These are phyloP conservation scores for Zygosaccharomyces pseudobailii DNA, from an alignment of 1,139 yeast genomes.

Conservation along the genomic window DNA sequence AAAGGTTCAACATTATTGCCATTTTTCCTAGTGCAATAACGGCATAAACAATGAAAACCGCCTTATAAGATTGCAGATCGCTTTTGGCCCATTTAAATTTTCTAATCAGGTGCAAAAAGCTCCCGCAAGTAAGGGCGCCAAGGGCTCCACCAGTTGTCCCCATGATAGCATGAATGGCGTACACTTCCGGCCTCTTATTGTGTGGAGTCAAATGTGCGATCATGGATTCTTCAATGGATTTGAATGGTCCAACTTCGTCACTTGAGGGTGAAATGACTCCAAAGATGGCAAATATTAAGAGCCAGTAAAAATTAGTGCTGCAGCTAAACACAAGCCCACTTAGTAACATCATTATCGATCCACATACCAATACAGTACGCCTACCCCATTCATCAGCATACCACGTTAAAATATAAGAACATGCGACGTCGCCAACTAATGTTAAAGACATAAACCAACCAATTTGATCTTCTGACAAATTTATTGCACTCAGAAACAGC, in stretches of 20 bases:
- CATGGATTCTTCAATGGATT: conserved; percentile 81
- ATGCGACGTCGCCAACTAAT: conserved; percentile 68
- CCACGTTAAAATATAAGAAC: conserved; percentile 72
- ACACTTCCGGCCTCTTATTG: conserved; percentile 64
- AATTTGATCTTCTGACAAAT: conserved; percentile 52
- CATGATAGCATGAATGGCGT: conserved; percentile 51
- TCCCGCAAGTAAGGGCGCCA: conserved; percentile 68
- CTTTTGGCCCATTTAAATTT: conserved; percentile 35
- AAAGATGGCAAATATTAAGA: conserved; percentile 58
- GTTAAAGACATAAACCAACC: conserved; percentile 85
- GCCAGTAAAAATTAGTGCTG: conserved; percentile 46
- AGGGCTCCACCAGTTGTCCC: conserved; percentile 73
- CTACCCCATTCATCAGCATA: conserved; percentile 76
- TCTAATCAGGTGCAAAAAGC: conserved; percentile 44
- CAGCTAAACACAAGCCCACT: conserved; percentile 65
- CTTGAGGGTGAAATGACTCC: conserved; percentile 89
- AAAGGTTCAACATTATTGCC: conserved; percentile 48
- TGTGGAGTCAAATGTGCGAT: conserved; percentile 75
- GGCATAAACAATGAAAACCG: conserved; percentile 55
- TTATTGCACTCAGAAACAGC: conserved; percentile 55
- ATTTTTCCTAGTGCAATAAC: conserved; percentile 53
- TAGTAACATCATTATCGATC: conserved; percentile 63
- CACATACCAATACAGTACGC: conserved; percentile 57
- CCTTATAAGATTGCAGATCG: conserved; percentile 42
- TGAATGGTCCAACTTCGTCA: conserved; percentile 90